Percentiles rank a stretch among this genome's conserved stretches.
Evolutionary conservation across 2,329 filamentous ascomycete species (phyloP).

Genomic region (Fusarium succisae): DNA sequence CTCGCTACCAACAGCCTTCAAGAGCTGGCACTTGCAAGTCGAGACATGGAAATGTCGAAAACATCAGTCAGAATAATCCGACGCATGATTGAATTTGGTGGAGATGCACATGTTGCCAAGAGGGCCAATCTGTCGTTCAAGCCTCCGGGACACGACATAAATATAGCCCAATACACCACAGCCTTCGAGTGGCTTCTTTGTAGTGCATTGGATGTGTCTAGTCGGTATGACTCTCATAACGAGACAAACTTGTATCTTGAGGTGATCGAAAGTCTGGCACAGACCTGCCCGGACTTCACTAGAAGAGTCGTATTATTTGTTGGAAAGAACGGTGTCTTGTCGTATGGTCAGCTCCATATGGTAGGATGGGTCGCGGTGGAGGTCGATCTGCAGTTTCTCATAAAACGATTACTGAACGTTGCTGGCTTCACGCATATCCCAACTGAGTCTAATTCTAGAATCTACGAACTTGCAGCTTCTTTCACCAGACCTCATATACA

Average conservation of each 20-base stretch:
- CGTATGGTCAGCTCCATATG: too few species aligned
- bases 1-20: fast-evolving
- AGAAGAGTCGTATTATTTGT: fast-evolving
- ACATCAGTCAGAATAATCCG: fast-evolving
- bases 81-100: background rate
- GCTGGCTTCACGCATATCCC: fast-evolving
- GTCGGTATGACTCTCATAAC: too few species aligned
- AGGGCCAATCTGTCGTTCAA: fast-evolving
- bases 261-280: fast-evolving
- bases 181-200: background rate
- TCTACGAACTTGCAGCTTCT: fast-evolving
- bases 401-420: fast-evolving
- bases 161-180: fast-evolving
- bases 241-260: fast-evolving
- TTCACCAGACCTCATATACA: fast-evolving
- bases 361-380: background rate
- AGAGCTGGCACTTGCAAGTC: fast-evolving
- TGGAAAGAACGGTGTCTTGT: fast-evolving
- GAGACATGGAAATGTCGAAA: fast-evolving
- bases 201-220: too few species aligned
- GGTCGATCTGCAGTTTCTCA: background rate
- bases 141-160: fast-evolving
- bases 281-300: background rate
- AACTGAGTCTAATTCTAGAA: fast-evolving
- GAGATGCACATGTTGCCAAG: fast-evolving